Base-by-base conservation (phyloP, 2,329 filamentous ascomycete species). In the Fusarium sp. region DNA sequence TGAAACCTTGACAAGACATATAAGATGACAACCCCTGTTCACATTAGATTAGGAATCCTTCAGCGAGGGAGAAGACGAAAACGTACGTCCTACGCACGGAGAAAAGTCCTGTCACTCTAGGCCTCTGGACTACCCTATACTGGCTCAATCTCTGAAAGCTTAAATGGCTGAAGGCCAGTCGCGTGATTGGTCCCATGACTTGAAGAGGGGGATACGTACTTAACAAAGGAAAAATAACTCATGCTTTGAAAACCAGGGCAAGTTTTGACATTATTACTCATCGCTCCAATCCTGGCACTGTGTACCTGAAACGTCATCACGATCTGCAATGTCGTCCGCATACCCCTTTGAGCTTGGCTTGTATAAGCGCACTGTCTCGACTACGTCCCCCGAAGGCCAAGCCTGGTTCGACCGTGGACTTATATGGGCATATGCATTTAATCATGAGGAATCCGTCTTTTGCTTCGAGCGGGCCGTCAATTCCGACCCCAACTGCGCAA, bases 381-480 rank as follows among this genome's bases (percentile, higher is more conserved):
- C 73, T 6, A 24, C 11, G 8, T 58, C 56, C 28, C 38, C 42
- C 5, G 60, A 73, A 24, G 53, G 60, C 3, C 89, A 93, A 77
- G 83, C 75, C 12, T 95, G 93, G 93, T 94, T 93, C 79, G 85
- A 92, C 78, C 89, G 92, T 17, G 93, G 92, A 6, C 83, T 95
- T n/a, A 84, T 91, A 28, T 95, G 93, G 93, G 87, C 86, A 48
- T 95, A 92, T 80, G 91, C 85, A 28, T 95, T 95, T 84, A 94
- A 95, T 78, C 92, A 94, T 77, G 91, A 92, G 73, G 93, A 94
- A 79, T 88, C 91, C 1, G 87, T 86, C 9, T 82, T 82, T 45
- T 94, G 92, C 81, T 94, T 93, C 75, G 83, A 90, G 75, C 82
- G 84, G 14, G 90, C 90, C n/a, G 86, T 90, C 38, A 79, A 80